Evolutionary conservation across 2,329 filamentous ascomycete genomes (phyloP).

Genomic region (Hypoxylon sp.): DNA sequence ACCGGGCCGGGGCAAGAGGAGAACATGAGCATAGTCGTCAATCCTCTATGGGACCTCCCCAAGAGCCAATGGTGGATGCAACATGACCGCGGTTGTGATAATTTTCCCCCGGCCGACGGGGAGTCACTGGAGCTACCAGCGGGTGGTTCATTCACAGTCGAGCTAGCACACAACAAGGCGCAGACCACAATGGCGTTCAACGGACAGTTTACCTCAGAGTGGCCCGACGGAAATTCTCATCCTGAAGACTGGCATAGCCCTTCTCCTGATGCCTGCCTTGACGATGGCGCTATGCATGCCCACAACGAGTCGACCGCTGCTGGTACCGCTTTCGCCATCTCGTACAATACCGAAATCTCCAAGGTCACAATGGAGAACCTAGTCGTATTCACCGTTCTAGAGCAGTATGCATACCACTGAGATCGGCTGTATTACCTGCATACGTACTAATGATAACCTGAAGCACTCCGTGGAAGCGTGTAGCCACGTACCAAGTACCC

Average conservation of each 20-base stretch:
- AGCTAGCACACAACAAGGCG: slow-evolving; percentile 66
- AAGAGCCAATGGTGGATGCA: slow-evolving; percentile 67
- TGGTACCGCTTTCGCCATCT: slow-evolving; percentile 66
- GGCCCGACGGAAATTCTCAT: slow-evolving; percentile 64
- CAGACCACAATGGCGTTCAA: slow-evolving; percentile 63
- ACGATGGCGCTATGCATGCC: slow-evolving; percentile 62
- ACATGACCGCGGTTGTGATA: slow-evolving; percentile 62
- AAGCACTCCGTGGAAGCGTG: slow-evolving; percentile 44
- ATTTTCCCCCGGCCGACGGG: slow-evolving; percentile 47
- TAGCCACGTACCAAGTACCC: slow-evolving; percentile 41
- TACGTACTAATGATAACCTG: not conserved
- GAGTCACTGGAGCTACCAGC: slow-evolving; percentile 63
- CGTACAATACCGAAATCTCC: slow-evolving; percentile 62
- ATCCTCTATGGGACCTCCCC: slow-evolving; percentile 62
- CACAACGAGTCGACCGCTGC: slow-evolving; percentile 60
- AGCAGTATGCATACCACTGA: slow-evolving; percentile 55
- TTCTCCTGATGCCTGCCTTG: slow-evolving; percentile 43
- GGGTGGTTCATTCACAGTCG: slow-evolving; percentile 63
- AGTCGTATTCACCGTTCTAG: slow-evolving; percentile 64
- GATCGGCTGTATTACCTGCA: not conserved
- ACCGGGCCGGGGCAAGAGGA: slow-evolving; percentile 51
- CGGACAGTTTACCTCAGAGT: slow-evolving; percentile 57
- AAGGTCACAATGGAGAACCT: slow-evolving; percentile 66
- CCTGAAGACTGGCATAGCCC: slow-evolving; percentile 62
- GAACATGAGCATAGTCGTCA: slow-evolving; percentile 63